phyloP scores from a whole-genome alignment of 345 rosid species.

The Garcia nutans region DNA sequence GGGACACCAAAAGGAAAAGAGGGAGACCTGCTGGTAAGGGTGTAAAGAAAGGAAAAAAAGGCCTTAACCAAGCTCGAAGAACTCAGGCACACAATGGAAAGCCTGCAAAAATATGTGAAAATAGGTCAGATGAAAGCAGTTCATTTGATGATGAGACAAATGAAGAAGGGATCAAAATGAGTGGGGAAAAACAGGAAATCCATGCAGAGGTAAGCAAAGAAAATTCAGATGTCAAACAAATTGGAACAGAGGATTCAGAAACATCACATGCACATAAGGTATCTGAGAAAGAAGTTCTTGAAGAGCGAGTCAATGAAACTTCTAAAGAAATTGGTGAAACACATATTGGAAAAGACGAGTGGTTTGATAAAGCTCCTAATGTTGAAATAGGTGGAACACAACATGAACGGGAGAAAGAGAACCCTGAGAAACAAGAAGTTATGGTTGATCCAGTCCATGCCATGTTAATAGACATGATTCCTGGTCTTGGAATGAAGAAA shows the following conservation, averaged over 20 bases:
- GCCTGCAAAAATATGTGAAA: constrained; percentile 51
- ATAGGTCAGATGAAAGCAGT: constrained; percentile 49
- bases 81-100: constrained; percentile 44
- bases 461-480: constrained; percentile 82
- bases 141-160: constrained; percentile 31
- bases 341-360: not conserved
- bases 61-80: constrained; percentile 34
- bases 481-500: constrained; percentile 59
- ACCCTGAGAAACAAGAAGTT: constrained; percentile 18
- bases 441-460: constrained; percentile 78
- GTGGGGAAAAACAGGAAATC: constrained; percentile 23
- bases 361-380: constrained; percentile 17
- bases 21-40: constrained; percentile 48
- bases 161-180: constrained; percentile 23
- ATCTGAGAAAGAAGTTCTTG: constrained; percentile 27
- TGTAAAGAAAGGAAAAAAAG: constrained; percentile 43
- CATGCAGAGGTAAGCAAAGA: constrained; percentile 1
- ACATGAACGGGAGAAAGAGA: constrained; percentile 14
- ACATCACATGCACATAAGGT: constrained; percentile 16
- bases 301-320: not conserved
- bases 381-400: constrained; percentile 13
- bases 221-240: constrained; percentile 15
- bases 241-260: constrained; percentile 30
- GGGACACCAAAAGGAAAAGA: constrained; percentile 45
- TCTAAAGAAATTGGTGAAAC: not conserved